Evolutionary conservation across 139 green algal genomes (phyloP).

Genomic region (Micromonas commoda): DNA sequence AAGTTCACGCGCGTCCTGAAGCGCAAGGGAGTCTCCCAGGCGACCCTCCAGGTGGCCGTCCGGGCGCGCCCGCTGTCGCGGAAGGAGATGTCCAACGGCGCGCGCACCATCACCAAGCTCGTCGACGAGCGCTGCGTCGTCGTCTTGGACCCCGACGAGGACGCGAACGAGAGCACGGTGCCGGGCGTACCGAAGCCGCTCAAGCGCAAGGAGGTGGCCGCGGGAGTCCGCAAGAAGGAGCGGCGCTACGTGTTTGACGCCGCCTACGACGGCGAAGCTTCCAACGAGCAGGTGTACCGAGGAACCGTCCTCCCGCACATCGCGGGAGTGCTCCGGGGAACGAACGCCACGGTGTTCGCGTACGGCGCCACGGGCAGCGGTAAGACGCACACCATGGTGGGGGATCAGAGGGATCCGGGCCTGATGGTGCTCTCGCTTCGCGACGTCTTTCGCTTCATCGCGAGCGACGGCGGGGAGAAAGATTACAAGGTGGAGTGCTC

Average conservation of each 20-base stretch:
- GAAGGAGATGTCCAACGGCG: not conserved
- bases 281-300: constrained; percentile 66
- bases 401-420: constrained; percentile 53
- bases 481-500: constrained; percentile 41
- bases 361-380: constrained; percentile 57
- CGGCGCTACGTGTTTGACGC: constrained; percentile 57
- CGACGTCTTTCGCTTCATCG: constrained; percentile 59
- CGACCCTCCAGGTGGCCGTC: not conserved
- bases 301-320: constrained; percentile 57
- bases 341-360: constrained; percentile 73
- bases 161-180: not conserved
- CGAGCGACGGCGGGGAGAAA: constrained; percentile 24
- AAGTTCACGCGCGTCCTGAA: constrained; percentile 34
- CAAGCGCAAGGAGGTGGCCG: constrained; percentile 55
- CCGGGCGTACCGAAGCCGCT: not conserved
- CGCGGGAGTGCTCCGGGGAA: constrained; percentile 55
- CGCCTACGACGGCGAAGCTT: constrained; percentile 42
- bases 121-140: constrained; percentile 36
- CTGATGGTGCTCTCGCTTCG: constrained; percentile 74
- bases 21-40: constrained; percentile 25
- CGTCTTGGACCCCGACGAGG: constrained; percentile 39
- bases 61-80: not conserved
- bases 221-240: constrained; percentile 19
- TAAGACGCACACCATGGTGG: constrained; percentile 46
- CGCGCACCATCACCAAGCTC: constrained; percentile 25